Conservation (phyloP, 805 yeast genomes). For the Naumovozyma baii region DNA sequence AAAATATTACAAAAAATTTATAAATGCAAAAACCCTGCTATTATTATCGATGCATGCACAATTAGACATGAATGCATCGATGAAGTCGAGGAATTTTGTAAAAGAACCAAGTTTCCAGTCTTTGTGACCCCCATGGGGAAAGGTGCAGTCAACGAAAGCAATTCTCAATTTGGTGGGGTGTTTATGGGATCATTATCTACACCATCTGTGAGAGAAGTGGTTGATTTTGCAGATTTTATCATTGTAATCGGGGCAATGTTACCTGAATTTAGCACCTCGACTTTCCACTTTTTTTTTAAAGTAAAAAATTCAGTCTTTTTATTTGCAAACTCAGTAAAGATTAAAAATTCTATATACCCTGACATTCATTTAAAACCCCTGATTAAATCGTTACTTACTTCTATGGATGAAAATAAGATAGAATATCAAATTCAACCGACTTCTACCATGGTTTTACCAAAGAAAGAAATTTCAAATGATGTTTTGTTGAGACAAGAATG, state of each 20-base stretch:
- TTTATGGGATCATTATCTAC: constrained; percentile 64
- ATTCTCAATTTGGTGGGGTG: constrained; percentile 63
- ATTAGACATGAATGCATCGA: constrained; percentile 51
- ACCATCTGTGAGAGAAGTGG: constrained; percentile 58
- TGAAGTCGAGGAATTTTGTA: constrained; percentile 47
- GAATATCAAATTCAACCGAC: constrained; percentile 7
- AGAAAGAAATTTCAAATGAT: constrained; percentile 10
- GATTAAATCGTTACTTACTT: constrained; percentile 20
- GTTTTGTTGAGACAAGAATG: constrained; percentile 33
- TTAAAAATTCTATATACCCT: constrained; percentile 51
- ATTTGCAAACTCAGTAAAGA: constrained; percentile 57
- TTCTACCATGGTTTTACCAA: constrained; percentile 22
- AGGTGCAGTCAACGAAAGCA: constrained; percentile 56
- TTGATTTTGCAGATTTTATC: constrained; percentile 59
- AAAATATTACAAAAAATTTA: constrained; percentile 39
- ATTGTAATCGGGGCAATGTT: constrained; percentile 65
- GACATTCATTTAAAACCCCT: constrained; percentile 45
- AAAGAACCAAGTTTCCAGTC: constrained; percentile 59
- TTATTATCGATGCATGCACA: constrained; percentile 76
- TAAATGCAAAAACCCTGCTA: constrained; percentile 50
- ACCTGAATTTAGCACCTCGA: constrained; percentile 78
- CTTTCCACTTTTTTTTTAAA: constrained; percentile 58
- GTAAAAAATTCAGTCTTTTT: constrained; percentile 58
- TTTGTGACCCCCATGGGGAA: constrained; percentile 84
- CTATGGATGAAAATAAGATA: constrained; percentile 25